These are phyloP conservation scores for Pythium apleroticum DNA, from an alignment of 352 stramenopile genomes.

Conservation along the genomic window DNA sequence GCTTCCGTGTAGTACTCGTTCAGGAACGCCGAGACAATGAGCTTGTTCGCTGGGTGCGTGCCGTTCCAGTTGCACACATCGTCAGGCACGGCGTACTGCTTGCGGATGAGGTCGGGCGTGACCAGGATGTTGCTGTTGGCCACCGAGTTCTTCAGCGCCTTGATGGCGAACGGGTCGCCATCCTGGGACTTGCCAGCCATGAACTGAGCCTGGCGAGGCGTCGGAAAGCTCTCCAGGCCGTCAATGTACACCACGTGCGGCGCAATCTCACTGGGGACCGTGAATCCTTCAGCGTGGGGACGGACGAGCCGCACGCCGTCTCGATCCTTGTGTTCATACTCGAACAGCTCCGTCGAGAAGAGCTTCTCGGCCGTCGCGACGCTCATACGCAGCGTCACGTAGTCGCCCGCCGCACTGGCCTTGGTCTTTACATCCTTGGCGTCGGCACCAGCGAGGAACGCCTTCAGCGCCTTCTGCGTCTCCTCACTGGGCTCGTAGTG, in stretches of 20 bases:
- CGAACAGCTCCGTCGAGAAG: conserved; percentile 55
- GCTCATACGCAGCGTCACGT: conserved; percentile 42
- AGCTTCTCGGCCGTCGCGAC: conserved; percentile 45
- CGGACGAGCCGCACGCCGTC: conserved; percentile 42
- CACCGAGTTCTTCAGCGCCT: conserved; percentile 19
- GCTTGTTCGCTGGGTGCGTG: conserved; percentile 36
- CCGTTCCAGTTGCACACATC: conserved; percentile 20
- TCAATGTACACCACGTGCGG: conserved; percentile 59
- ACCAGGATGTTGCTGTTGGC: conserved; percentile 25
- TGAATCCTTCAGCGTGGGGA: conserved; percentile 33
- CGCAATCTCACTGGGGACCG: conserved; percentile 37
- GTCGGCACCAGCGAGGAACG: conserved; percentile 21
- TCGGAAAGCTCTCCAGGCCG: conserved; percentile 73
- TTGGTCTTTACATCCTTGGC: conserved; percentile 15
- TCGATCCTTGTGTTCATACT: conserved; percentile 39
- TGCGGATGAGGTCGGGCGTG: conserved; percentile 47
- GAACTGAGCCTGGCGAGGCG: conserved; percentile 53
- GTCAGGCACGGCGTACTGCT: conserved; percentile 61
- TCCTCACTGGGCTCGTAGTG: conserved; percentile 40
- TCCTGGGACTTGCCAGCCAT: conserved; percentile 31
- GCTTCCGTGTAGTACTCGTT: conserved; percentile 64
- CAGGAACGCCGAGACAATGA: conserved; percentile 72
- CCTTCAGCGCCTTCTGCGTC: conserved; percentile 23
- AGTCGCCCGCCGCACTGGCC: conserved; percentile 39
- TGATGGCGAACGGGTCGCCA: conserved; percentile 37